Percentiles rank a stretch among this genome's conserved stretches.
These are phyloP conservation scores for Clonostachys solani DNA, from an alignment of 2,329 filamentous ascomycete species.

Conservation along the genomic window DNA sequence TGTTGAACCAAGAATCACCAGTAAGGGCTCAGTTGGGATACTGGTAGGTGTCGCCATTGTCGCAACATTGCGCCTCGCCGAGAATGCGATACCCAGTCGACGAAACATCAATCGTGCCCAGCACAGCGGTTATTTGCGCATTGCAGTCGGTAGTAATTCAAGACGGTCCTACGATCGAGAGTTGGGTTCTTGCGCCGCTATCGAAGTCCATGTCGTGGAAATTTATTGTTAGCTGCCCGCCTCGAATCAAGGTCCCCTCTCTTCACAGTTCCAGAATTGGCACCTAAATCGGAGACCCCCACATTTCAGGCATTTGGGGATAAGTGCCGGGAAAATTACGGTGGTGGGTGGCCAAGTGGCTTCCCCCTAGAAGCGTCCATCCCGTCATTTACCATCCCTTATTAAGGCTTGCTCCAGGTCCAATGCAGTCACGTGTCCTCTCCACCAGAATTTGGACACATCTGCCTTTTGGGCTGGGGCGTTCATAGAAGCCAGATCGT, in stretches of 20 bases:
- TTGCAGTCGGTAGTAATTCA: too few relatives aligned
- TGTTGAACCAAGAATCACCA: conserved; percentile 84
- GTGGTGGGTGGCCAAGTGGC: conserved; percentile 16
- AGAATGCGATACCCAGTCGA: too few relatives aligned
- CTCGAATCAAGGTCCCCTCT: too few relatives aligned
- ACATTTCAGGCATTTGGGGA: neutral
- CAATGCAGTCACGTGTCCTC: conserved; percentile 5
- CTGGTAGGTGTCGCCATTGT: conserved; percentile 28
- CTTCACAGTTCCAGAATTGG: too few relatives aligned
- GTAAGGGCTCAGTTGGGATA: conserved; percentile 51
- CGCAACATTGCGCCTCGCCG: conserved; percentile 22
- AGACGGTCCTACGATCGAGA: too few relatives aligned
- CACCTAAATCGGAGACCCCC: neutral
- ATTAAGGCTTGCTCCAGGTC: too few relatives aligned
- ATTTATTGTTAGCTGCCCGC: too few relatives aligned
- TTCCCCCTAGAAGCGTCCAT: conserved; percentile 10
- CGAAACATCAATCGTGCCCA: too few relatives aligned
- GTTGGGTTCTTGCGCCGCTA: too few relatives aligned
- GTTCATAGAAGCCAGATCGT: conserved; percentile 37
- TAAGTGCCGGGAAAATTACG: conserved; percentile 7
- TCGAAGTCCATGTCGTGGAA: too few relatives aligned
- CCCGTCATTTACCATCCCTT: too few relatives aligned
- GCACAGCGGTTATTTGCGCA: too few relatives aligned
- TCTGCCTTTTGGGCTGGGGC: conserved; percentile 28
- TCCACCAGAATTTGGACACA: conserved; percentile 37